phyloP scores from a whole-genome alignment of 352 stramenopile genomes.

The Pythium chondricola region DNA sequence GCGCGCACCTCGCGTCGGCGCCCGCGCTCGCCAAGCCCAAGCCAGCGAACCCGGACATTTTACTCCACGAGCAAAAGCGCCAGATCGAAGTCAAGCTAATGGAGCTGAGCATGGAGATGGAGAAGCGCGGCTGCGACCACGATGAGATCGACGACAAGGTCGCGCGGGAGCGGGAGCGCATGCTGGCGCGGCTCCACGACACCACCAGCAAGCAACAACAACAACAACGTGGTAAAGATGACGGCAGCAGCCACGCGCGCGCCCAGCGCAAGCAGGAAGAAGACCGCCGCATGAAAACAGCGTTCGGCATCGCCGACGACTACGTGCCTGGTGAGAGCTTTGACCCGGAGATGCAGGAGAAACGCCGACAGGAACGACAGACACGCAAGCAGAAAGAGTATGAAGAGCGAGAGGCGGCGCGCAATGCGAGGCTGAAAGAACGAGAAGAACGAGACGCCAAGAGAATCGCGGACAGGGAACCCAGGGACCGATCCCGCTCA shows the following conservation, averaged over 20 bases:
- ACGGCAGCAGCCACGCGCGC: slow-evolving; percentile 40
- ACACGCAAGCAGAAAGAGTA: slow-evolving; percentile 37
- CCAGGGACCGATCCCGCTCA: slow-evolving; percentile 13
- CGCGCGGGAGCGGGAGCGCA: slow-evolving; percentile 40
- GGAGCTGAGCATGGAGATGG: slow-evolving; percentile 74
- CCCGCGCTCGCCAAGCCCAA: slow-evolving; percentile 1
- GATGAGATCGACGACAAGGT: slow-evolving; percentile 70
- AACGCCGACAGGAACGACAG: slow-evolving; percentile 41
- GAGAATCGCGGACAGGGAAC: neutral
- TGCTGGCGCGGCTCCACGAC: slow-evolving; percentile 30
- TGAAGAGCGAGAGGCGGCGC: slow-evolving; percentile 40
- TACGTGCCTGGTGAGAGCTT: slow-evolving; percentile 76
- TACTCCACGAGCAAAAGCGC: slow-evolving; percentile 76
- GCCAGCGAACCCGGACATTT: slow-evolving; percentile 66
- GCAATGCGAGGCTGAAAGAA: slow-evolving; percentile 27
- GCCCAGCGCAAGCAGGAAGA: slow-evolving; percentile 63
- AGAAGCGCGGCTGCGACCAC: slow-evolving; percentile 57
- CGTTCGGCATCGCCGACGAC: slow-evolving; percentile 65
- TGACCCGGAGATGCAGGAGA: slow-evolving; percentile 67
- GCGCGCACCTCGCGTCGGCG: slow-evolving; percentile 3
- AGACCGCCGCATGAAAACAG: slow-evolving; percentile 53
- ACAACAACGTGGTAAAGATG: slow-evolving; percentile 13
- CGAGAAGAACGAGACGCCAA: slow-evolving; percentile 24
- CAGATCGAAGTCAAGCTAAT: slow-evolving; percentile 74
- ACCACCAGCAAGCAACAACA: neutral